Percentiles rank a stretch among this genome's conserved stretches.
phyloP scores from a whole-genome alignment of 805 yeast genomes.

The Grigorovia transvaalensis region DNA sequence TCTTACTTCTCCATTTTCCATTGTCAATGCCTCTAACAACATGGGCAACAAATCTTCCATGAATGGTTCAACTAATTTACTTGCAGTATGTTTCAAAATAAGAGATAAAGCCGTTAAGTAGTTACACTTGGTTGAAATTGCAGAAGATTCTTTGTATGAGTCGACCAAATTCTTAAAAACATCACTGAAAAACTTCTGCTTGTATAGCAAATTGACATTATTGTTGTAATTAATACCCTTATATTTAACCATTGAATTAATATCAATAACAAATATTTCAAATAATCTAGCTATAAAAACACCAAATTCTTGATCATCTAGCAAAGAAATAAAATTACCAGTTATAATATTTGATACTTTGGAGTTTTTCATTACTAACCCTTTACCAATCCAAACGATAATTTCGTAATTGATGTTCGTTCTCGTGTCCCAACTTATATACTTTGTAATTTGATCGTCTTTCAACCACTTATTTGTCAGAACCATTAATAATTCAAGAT shows the following conservation, averaged over 20 bases:
- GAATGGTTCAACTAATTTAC: constrained; percentile 53
- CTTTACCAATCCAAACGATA: constrained; percentile 63
- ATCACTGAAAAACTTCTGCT: constrained; percentile 64
- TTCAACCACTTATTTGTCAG: constrained; percentile 23
- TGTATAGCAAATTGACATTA: constrained; percentile 58
- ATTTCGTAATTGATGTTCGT: constrained; percentile 38
- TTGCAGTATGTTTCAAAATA: constrained; percentile 55
- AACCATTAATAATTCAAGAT: constrained; percentile 21
- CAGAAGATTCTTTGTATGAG: constrained; percentile 29
- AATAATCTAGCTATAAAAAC: constrained; percentile 41
- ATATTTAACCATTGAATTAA: constrained; percentile 45
- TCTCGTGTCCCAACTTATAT: constrained; percentile 9
- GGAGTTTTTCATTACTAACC: constrained; percentile 51
- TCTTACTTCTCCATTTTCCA: constrained; percentile 40
- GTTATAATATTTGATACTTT: constrained; percentile 25
- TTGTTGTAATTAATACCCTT: constrained; percentile 38
- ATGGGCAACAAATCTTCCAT: constrained; percentile 59
- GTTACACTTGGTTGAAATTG: constrained; percentile 33
- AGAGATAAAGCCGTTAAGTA: constrained; percentile 58
- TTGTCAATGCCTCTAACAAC: constrained; percentile 50
- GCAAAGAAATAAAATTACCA: constrained; percentile 29
- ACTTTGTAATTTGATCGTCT: constrained; percentile 8
- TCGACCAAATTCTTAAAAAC: constrained; percentile 47
- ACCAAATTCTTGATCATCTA: constrained; percentile 30
- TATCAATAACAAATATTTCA: constrained; percentile 58